A percentile compares a stretch with the other conserved stretches of the same genome.
phyloP scores from a whole-genome alignment of 805 yeast genomes.

The Blastobotrys americana region DNA sequence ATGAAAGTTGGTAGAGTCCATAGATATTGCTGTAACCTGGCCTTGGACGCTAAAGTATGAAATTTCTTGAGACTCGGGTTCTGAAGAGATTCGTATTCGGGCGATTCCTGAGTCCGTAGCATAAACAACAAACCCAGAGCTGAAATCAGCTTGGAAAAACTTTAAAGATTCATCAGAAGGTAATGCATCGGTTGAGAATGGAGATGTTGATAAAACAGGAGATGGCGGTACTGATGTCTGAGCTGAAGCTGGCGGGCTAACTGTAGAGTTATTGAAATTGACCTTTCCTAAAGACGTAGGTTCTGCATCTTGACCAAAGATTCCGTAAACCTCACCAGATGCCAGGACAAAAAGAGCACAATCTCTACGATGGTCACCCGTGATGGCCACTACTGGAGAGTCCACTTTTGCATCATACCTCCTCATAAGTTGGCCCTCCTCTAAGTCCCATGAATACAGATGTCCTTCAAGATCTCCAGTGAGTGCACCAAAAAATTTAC shows the following conservation, averaged over 20 bases:
- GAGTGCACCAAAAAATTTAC: conserved; percentile 11
- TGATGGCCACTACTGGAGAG: conserved; percentile 10
- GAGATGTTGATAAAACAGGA: too few relatives aligned
- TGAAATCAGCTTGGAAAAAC: conserved; percentile 18
- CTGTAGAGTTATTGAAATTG: neutral
- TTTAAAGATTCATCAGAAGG: neutral
- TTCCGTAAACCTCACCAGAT: conserved; percentile 8
- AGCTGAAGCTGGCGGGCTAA: too few relatives aligned
- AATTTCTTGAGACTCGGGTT: conserved; percentile 3
- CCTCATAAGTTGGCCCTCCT: conserved; percentile 5
- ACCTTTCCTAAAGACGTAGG: conserved; percentile 4
- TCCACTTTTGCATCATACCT: neutral
- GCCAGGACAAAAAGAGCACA: conserved; percentile 10
- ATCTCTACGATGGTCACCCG: conserved; percentile 10
- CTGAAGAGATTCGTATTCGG: conserved; percentile 7
- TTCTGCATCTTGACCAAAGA: neutral
- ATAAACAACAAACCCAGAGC: conserved; percentile 11
- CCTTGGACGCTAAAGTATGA: conserved; percentile 3
- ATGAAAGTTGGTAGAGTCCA: conserved; percentile 18
- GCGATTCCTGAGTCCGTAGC: conserved; percentile 9
- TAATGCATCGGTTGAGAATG: too few relatives aligned
- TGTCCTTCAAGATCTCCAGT: conserved; percentile 19
- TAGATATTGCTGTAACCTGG: conserved; percentile 11
- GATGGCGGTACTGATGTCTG: too few relatives aligned
- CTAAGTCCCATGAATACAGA: conserved; percentile 17